Evolutionary conservation across 75 land plant genomes (phyloP).

Genomic region (Larix kaempferi): DNA sequence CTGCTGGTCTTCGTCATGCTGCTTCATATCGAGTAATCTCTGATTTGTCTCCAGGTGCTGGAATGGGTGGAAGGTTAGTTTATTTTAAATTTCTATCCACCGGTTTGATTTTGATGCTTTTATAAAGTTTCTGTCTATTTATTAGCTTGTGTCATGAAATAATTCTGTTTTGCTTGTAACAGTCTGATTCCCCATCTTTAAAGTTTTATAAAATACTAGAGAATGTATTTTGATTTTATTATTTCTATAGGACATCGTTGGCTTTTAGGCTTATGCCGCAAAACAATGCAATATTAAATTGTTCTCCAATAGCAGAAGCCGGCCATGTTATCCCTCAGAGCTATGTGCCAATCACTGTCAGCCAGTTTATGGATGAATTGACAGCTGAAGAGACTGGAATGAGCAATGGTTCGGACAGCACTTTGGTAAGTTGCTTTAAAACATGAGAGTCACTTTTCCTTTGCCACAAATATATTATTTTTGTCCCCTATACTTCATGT

Average conservation of each 20-base stretch:
- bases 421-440: conserved; percentile 37
- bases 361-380: conserved; percentile 85
- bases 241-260: conserved; percentile 61
- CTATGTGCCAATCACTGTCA: conserved; percentile 74
- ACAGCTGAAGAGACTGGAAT: conserved; percentile 57
- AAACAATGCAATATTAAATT: conserved; percentile 73
- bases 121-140: background rate
- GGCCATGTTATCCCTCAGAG: conserved; percentile 85
- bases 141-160: background rate
- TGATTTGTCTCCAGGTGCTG: conserved; percentile 23
- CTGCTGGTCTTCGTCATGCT: conserved; percentile 87
- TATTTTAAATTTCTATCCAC: background rate
- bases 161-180: background rate
- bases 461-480: background rate
- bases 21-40: conserved; percentile 52
- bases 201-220: background rate
- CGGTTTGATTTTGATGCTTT: background rate
- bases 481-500: background rate
- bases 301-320: conserved; percentile 80
- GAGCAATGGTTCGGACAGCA: conserved; percentile 34
- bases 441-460: background rate
- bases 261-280: conserved; percentile 94
- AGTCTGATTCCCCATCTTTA: background rate
- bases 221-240: background rate
- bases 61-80: conserved; percentile 45